Conservation (phyloP, 192 early-diverging fungal species). For the Podila horticola region DNA sequence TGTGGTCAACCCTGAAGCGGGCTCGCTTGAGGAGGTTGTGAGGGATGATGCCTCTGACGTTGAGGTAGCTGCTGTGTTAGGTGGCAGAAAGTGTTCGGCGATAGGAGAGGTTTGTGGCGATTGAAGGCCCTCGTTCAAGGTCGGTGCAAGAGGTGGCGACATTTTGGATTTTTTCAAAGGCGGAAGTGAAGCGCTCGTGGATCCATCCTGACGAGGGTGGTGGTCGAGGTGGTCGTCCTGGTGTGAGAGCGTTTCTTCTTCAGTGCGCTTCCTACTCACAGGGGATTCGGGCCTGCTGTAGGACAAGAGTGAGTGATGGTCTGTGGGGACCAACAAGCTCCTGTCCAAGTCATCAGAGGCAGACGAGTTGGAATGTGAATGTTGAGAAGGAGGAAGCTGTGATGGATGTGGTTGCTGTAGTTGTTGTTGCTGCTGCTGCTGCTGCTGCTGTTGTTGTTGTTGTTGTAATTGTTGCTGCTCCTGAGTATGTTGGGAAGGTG, state of each 20-base stretch:
- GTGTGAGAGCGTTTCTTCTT: slow-evolving; percentile 11
- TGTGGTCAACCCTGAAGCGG: background rate
- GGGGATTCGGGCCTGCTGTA: slow-evolving; percentile 16
- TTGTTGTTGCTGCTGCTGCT: background rate
- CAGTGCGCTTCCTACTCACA: slow-evolving; percentile 32
- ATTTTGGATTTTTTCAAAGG: slow-evolving; percentile 42
- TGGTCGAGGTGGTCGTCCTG: slow-evolving; percentile 7
- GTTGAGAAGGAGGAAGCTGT: background rate
- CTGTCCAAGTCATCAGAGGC: background rate
- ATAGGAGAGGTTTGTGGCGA: slow-evolving; percentile 14
- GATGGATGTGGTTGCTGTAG: background rate
- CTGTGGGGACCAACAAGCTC: background rate
- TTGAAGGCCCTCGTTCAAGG: slow-evolving; percentile 22
- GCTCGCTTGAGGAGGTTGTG: background rate
- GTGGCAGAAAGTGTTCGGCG: slow-evolving; percentile 1
- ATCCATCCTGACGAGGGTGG: background rate
- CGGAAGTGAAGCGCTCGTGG: slow-evolving; percentile 11
- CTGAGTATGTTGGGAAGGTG: background rate
- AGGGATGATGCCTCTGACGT: background rate
- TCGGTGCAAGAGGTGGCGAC: slow-evolving; percentile 21
- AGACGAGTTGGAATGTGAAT: slow-evolving; percentile 3
- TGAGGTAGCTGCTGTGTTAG: background rate
- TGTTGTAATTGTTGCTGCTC: background rate
- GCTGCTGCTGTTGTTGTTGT: background rate
- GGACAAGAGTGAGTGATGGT: background rate